Evolutionary conservation across 2,329 filamentous ascomycete genomes (phyloP).

Genomic region (Lojkania enalia): DNA sequence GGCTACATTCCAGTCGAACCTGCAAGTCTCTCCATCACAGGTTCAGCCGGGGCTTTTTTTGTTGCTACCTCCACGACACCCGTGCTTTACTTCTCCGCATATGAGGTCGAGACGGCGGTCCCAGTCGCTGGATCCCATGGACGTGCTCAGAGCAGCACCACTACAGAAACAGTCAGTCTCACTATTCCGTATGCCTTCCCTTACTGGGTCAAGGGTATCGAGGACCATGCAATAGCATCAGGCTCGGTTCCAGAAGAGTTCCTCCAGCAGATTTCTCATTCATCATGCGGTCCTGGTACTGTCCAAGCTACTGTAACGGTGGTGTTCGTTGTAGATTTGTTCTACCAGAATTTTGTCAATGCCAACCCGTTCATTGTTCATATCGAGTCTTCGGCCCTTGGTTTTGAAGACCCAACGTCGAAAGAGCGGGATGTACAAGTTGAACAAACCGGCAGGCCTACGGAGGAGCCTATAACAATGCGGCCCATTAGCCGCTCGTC

Average conservation of each 20-base stretch:
- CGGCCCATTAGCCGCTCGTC: background rate
- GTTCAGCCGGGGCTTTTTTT: constrained; percentile 14
- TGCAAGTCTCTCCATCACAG: constrained; percentile 26
- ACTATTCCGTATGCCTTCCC: constrained; percentile 41
- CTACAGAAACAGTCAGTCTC: constrained; percentile 42
- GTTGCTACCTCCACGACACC: constrained; percentile 41
- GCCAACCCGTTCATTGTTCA: constrained; percentile 31
- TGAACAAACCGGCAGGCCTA: constrained; percentile 6
- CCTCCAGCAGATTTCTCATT: constrained; percentile 37
- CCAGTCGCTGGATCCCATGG: constrained; percentile 29
- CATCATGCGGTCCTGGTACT: constrained; percentile 40
- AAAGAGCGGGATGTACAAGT: constrained; percentile 17
- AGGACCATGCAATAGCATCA: constrained; percentile 28
- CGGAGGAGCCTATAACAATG: background rate
- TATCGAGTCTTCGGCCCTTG: constrained; percentile 33
- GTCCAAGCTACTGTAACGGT: constrained; percentile 48
- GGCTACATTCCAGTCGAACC: constrained; percentile 21
- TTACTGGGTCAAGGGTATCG: constrained; percentile 39
- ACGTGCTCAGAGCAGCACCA: constrained; percentile 31
- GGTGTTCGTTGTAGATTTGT: constrained; percentile 47
- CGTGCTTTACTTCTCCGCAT: constrained; percentile 49
- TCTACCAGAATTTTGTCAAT: constrained; percentile 29
- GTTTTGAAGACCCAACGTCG: constrained; percentile 20
- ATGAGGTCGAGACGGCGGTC: constrained; percentile 46
- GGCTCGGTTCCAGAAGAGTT: constrained; percentile 43